Evolutionary conservation across 2,329 filamentous ascomycete genomes (phyloP).

Genomic region (Dothidotthia symphoricarpi): DNA sequence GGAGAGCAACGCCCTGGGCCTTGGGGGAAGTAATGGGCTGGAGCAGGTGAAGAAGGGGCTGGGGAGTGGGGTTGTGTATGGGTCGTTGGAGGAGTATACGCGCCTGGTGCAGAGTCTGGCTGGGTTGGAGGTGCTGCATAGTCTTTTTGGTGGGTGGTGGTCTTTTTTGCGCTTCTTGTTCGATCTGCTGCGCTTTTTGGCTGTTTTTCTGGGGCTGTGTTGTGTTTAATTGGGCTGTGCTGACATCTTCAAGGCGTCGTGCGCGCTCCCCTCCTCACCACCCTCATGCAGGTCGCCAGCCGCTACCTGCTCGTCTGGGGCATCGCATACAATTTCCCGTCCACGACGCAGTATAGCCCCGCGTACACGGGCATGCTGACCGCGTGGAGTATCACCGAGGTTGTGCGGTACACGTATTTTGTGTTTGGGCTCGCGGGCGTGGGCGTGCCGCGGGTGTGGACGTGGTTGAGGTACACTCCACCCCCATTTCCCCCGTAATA

Average conservation of each 20-base stretch:
- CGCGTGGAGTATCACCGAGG: slow-evolving; percentile 88
- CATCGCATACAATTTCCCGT: slow-evolving; percentile 72
- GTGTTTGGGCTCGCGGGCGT: slow-evolving; percentile 62
- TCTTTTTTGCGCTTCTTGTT: neutral
- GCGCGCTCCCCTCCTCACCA: slow-evolving; percentile 79
- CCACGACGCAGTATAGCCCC: slow-evolving; percentile 55
- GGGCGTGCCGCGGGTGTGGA: slow-evolving; percentile 64
- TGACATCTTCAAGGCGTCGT: slow-evolving; percentile 78
- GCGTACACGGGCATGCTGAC: slow-evolving; percentile 76
- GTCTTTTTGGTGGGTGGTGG: slow-evolving; percentile 62
- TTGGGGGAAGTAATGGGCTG: slow-evolving; percentile 8
- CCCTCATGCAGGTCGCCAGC: slow-evolving; percentile 82
- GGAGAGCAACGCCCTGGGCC: slow-evolving; percentile 13
- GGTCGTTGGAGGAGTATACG: slow-evolving; percentile 63
- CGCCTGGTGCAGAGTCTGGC: slow-evolving; percentile 84
- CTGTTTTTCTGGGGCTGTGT: no score
- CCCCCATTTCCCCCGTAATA: no score
- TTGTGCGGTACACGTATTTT: slow-evolving; percentile 91
- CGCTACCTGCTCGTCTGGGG: slow-evolving; percentile 89
- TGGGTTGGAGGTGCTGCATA: slow-evolving; percentile 78
- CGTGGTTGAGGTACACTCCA: slow-evolving; percentile 70
- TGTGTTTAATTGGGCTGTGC: no score
- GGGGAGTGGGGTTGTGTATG: slow-evolving; percentile 54
- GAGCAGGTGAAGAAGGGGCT: slow-evolving; percentile 14
- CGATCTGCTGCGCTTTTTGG: no score